Base-by-base conservation (phyloP, 306 rosid species). In the Cucumis hystrix region DNA sequence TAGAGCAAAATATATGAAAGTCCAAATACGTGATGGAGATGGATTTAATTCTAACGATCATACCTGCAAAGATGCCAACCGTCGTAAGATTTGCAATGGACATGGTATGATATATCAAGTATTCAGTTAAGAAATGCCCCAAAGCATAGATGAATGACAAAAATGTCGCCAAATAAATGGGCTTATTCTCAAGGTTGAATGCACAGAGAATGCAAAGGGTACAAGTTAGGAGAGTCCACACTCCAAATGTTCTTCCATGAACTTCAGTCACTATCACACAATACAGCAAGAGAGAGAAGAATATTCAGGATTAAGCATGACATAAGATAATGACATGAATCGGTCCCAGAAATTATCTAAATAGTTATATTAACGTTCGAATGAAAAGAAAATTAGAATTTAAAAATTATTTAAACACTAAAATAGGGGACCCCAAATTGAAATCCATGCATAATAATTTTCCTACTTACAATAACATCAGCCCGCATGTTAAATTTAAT, bases 181-280 rank as follows among this genome's bases (percentile, higher is more conserved):
- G 97, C 82, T 83, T 95, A 80, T 92, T 92, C 12, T 95, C 96
- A 77, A 95, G 99, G 84, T 95, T 92, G 83, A 95, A 88, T 64
- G 97, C 97, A 64, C 96, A 90, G 23, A 95, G 86, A 80, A 86
- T 92, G 89, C 97, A 95, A 62, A 95, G 99, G 16, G 97, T 95
- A 89, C 97, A 92, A 75, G 97, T 92, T 79, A 92, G 80, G 70
- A 95, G 88, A 9, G 97, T 89, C 99, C 99, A 95, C 37, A 89
- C 85, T 68, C 97, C 97, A 84, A 95, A 92, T 77, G 99, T 92
- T 75, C 97, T 91, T 71, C 99, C 99, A 82, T 95, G 99, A 89
- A 89, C 89, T 85, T 95, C 99, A 75, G 91, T 86, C 99, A 92
- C 99, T 92, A 55, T 37, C 40, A 52, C 14, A 41, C 58, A 40